Evolutionary conservation across 768 basidiomycete genomes (phyloP), one percentile per base, ranked within the genome.

Genomic region (Strobilomyces dryophilus): DNA sequence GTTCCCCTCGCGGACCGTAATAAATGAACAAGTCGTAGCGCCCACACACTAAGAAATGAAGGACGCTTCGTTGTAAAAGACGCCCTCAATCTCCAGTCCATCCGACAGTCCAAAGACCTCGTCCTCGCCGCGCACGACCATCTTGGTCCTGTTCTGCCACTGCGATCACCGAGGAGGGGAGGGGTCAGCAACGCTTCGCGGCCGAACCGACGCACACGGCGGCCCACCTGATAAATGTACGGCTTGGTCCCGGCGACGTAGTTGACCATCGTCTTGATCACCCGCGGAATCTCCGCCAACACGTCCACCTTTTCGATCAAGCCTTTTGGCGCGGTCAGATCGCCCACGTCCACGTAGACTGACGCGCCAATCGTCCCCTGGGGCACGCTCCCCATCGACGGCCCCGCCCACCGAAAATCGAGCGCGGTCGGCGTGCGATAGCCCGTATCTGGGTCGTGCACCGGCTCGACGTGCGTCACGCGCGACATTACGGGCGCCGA

Each of bases 181-280:
- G n/a, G n/a, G n/a, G n/a, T n/a, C n/a, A n/a, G n/a, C n/a, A n/a
- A n/a, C n/a, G n/a, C n/a, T n/a, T 27, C 27, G 27, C 27, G 5
- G 8, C 8, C 14, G 5, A 8, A 20, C 41, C 31, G 10, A 4
- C 47, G 7, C 4, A 20, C 18, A 49, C 48, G 37, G 73, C 5
- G 18, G 8, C 83, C 50, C 49, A 88, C 93, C 81, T 95, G 92
- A 71, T 95, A 97, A 68, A 95, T 89, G 68, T 85, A 95, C 0
- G 93, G 95, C 69, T 95, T 94, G 20, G 91, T 92, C 37, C 92
- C 89, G 36, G 94, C 84, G 35, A 93, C 93, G 63, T 95, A 95
- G 64, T 87, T 92, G 59, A 99, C 85, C 56, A 93, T 87, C 70
- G 93, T 83, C 76, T 93, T 92, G 68, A 99, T 73, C 50, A 95